phyloP scores from a whole-genome alignment of 441 rosid species.

The Lepidium campestre region DNA sequence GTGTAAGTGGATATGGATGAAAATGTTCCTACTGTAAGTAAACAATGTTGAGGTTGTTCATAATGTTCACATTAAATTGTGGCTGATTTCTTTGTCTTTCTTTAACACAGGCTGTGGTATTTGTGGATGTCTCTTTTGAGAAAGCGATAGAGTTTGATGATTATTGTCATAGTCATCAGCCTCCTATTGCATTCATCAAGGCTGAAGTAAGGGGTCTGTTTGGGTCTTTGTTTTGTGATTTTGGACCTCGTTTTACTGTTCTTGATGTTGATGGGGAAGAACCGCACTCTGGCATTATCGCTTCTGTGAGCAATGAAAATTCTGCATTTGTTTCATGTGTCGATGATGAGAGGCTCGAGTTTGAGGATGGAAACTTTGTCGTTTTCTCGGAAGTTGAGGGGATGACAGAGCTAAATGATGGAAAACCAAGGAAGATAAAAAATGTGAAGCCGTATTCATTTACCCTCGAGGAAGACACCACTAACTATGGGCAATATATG shows the following conservation, averaged over 20 bases:
- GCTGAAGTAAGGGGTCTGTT: constrained; percentile 92
- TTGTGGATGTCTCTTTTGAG: constrained; percentile 58
- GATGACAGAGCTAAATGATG: constrained; percentile 90
- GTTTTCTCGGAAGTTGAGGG: constrained; percentile 89
- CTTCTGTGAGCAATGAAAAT: constrained; percentile 83
- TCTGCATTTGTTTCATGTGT: constrained; percentile 80
- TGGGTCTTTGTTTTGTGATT: constrained; percentile 89
- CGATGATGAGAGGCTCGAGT: constrained; percentile 94
- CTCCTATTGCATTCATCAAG: constrained; percentile 82
- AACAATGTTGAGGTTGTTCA: background rate
- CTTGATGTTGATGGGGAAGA: constrained; percentile 92
- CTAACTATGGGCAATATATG: constrained; percentile 47
- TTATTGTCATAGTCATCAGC: constrained; percentile 72
- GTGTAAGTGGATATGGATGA: background rate
- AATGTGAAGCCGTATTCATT: constrained; percentile 80
- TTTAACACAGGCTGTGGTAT: constrained; percentile 74
- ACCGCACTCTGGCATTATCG: constrained; percentile 85
- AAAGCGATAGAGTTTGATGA: constrained; percentile 74
- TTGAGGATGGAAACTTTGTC: constrained; percentile 92
- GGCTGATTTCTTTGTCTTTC: background rate
- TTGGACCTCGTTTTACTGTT: constrained; percentile 85
- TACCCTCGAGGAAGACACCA: constrained; percentile 72
- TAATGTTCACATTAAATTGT: background rate
- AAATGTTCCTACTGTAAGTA: background rate
- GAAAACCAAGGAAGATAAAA: constrained; percentile 77